phyloP scores from a whole-genome alignment of 2,329 filamentous ascomycete genomes.

The Alternaria ventricosa region DNA sequence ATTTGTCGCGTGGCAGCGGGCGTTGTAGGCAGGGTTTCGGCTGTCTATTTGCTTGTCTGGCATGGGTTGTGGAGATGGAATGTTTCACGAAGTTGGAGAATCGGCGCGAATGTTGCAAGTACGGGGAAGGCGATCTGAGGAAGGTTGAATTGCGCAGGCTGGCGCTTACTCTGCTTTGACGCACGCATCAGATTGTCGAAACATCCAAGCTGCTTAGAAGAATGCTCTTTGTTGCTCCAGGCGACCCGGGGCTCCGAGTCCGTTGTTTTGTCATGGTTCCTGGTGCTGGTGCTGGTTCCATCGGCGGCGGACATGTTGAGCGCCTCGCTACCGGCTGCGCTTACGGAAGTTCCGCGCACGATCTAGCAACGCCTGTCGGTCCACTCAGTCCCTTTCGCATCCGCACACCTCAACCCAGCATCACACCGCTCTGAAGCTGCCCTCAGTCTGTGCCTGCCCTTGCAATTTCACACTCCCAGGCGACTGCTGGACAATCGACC shows the following conservation, averaged over 20 bases:
- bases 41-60: conserved; percentile 10
- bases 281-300: conserved; percentile 1
- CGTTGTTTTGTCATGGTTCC: conserved; percentile 1
- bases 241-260: background rate
- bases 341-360: conserved; percentile 10
- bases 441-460: conserved; percentile 21
- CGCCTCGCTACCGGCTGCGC: conserved; percentile 19
- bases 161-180: background rate
- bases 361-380: conserved; percentile 11
- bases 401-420: conserved; percentile 22
- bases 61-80: conserved; percentile 6
- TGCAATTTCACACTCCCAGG: conserved; percentile 14
- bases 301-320: conserved; percentile 1
- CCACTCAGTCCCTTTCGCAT: conserved; percentile 17
- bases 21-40: conserved; percentile 3
- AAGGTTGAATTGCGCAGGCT: conserved; percentile 1
- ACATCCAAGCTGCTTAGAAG: background rate
- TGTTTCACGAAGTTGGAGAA: conserved; percentile 9
- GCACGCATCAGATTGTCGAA: background rate
- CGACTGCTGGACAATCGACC: conserved; percentile 13
- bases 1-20: conserved; percentile 11
- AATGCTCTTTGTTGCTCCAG: background rate
- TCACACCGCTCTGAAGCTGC: conserved; percentile 23
- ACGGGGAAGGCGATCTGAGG: background rate
- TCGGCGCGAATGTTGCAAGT: background rate